Base-by-base conservation (phyloP, 129 eudicot genomes). In the Oenanthe sinensis region DNA sequence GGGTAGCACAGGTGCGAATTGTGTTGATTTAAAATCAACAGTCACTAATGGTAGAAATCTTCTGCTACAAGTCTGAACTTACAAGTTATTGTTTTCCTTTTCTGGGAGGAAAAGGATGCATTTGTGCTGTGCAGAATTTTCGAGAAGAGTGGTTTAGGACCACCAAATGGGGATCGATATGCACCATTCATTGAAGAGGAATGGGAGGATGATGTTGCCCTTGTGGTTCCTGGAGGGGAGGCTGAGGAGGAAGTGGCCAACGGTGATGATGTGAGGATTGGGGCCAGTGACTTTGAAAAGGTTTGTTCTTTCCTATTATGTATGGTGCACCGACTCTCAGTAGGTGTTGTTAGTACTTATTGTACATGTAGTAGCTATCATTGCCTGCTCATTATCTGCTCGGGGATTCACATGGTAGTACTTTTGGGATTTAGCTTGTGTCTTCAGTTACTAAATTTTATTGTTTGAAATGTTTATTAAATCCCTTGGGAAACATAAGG, bases 131-230 rank as follows among this genome's bases (percentile, higher is more conserved):
- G 98, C 86, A 88, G 91, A 83, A 93, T 91, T 85, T 93, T 93
- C 74, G 92, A 93, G 58, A 93, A 93, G 84, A 93, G 97, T 79
- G 97, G 97, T 47, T 78, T 91, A 71, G 98, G 98, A 50, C 96
- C 96, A 46, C 94, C 96, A 2, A 91, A 86, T 80, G 97, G 97
- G 78, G 98, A 93, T 83, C 87, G 96, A 48, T 93, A 93, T 85
- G 98, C 97, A 28, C 98, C 98, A 24, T 93, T 93, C 86, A 79
- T 93, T 50, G 98, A 91, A 74, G 98, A 93, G 85, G 98, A 93
- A 77, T 93, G 98, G 98, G 97, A 88, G 52, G 92, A 89, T 24
- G 97, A 89, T 71, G 77, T 86, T 46, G 77, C 87, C 40, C 85
- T 88, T 19, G 43, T 89, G 70, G 85, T 91, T 77, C 96, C 97